phyloP scores from a whole-genome alignment of 148 eudicot species.

The Cornus kousa region DNA sequence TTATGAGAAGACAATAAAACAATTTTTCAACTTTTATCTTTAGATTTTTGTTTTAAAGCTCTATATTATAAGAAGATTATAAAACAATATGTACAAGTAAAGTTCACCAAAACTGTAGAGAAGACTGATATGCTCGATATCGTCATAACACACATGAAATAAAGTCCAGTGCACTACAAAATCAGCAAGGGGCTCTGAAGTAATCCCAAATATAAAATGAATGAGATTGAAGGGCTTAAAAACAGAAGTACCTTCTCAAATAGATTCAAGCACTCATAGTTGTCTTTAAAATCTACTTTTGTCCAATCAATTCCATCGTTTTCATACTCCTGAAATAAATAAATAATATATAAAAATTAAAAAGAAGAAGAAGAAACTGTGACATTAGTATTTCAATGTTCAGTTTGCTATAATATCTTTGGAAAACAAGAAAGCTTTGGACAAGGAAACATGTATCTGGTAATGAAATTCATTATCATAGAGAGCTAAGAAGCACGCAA shows the following conservation, averaged over 20 bases:
- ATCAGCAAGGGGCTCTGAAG: too few species aligned
- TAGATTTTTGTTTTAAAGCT: not conserved
- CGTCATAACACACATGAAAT: not conserved
- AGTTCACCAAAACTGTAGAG: not conserved
- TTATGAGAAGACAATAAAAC: too few species aligned
- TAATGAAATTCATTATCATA: not conserved
- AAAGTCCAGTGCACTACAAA: too few species aligned
- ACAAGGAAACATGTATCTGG: not conserved
- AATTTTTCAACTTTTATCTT: too few species aligned
- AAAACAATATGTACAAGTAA: not conserved
- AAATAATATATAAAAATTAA: too few species aligned
- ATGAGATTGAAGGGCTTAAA: not conserved
- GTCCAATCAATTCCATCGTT: conserved; percentile 91
- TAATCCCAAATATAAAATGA: not conserved
- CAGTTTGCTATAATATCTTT: not conserved
- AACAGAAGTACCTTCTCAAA: conserved; percentile 73
- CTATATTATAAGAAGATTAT: too few species aligned
- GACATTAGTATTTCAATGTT: not conserved
- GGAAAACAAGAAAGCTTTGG: not conserved
- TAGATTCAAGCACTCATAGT: conserved; percentile 88
- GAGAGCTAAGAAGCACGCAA: not conserved
- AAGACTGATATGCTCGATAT: not conserved
- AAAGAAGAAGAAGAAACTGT: conserved; percentile 6
- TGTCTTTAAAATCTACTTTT: conserved; percentile 83
- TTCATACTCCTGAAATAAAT: conserved; percentile 66